A percentile compares a stretch with the other conserved stretches of the same genome.
These are phyloP conservation scores for Elsinoe fawcettii DNA, from an alignment of 2,329 filamentous ascomycete genomes.

Conservation along the genomic window DNA sequence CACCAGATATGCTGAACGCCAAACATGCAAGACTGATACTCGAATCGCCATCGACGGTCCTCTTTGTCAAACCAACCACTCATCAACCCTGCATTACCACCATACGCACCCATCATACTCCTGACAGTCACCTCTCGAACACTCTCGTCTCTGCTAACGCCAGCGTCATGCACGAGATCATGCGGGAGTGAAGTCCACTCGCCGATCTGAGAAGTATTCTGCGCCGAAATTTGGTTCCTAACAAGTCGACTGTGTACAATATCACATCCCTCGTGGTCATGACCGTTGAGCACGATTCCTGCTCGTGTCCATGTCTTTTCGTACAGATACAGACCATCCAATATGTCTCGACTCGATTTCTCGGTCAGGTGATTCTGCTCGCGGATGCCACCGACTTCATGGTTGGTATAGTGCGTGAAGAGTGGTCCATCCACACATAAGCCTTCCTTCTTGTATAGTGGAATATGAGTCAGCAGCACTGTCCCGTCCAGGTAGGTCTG, in stretches of 20 bases:
- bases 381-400: slow-evolving; percentile 62
- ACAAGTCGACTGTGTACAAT: slow-evolving; percentile 53
- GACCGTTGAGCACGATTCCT: slow-evolving; percentile 81
- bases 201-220: background rate
- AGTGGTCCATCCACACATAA: slow-evolving; percentile 77
- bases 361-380: slow-evolving; percentile 87
- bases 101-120: slow-evolving; percentile 97
- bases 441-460: slow-evolving; percentile 73
- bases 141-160: slow-evolving; percentile 38
- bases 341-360: slow-evolving; percentile 59
- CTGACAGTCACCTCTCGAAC: slow-evolving; percentile 86
- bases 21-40: slow-evolving; percentile 68
- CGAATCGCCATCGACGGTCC: slow-evolving; percentile 68
- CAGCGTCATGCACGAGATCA: slow-evolving; percentile 29
- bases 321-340: slow-evolving; percentile 78
- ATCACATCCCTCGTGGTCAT: slow-evolving; percentile 93
- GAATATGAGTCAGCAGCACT: slow-evolving; percentile 83
- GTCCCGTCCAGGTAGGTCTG: slow-evolving; percentile 53
- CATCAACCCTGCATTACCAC: slow-evolving; percentile 82
- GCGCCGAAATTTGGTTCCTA: background rate
- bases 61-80: slow-evolving; percentile 80
- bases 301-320: slow-evolving; percentile 48
- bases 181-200: background rate
- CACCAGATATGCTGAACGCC: slow-evolving; percentile 94
- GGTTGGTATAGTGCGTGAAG: slow-evolving; percentile 65